phyloP scores from a whole-genome alignment of 345 rosid genomes.

The Citrus medica region DNA sequence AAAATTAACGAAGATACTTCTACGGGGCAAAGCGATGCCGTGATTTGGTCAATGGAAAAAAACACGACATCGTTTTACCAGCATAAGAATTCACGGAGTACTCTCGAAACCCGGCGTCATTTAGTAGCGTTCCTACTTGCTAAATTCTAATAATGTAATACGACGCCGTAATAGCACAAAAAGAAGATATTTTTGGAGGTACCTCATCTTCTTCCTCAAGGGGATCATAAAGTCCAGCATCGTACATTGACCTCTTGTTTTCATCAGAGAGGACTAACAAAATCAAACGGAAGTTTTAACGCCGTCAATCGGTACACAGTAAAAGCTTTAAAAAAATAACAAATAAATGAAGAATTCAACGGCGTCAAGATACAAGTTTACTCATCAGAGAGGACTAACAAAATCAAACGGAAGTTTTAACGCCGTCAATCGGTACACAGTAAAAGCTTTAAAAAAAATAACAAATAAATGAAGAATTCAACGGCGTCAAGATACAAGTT shows the following conservation, averaged over 20 bases:
- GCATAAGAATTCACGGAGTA: not conserved
- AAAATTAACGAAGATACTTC: not conserved
- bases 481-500: not conserved
- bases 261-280: conserved; percentile 61
- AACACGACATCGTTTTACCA: not conserved
- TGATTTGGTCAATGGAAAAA: not conserved
- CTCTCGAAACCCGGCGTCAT: not conserved
- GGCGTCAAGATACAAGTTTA: not conserved
- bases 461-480: not conserved
- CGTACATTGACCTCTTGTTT: conserved; percentile 68
- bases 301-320: not conserved
- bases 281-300: conserved; percentile 10
- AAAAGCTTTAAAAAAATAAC: not conserved
- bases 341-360: not conserved
- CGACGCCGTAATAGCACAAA: not conserved
- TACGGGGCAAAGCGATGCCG: not conserved
- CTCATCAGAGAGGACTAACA: conserved; percentile 63
- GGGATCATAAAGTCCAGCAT: conserved; percentile 79
- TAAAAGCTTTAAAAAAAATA: not conserved
- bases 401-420: conserved; percentile 10
- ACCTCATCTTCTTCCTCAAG: conserved; percentile 73
- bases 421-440: not conserved
- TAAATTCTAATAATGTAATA: too few relatives aligned
- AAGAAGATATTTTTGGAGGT: conserved; percentile 8
- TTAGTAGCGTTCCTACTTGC: not conserved